Conservation (phyloP, 176 grass and related monocot species). For the Triticum turgidum region DNA sequence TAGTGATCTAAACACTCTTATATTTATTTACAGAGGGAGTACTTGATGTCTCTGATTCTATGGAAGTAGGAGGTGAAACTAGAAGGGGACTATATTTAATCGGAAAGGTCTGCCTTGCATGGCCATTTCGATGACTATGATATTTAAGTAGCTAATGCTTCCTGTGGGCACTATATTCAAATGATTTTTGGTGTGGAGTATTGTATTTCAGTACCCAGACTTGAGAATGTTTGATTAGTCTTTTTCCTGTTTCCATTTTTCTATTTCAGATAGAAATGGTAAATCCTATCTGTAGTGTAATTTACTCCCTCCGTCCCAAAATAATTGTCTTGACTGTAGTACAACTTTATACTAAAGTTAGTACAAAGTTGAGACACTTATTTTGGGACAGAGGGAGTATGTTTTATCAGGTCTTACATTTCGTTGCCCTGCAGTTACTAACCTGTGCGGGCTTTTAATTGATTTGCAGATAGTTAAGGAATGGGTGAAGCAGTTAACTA, state of each 20-base stretch:
- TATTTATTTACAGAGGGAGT: no score
- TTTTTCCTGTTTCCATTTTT: neutral
- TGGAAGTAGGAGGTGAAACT: neutral
- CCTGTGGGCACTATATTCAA: neutral
- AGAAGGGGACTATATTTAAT: neutral
- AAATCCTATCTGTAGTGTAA: neutral
- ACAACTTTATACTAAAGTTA: no score
- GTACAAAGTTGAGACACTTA: no score
- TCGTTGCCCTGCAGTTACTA: neutral
- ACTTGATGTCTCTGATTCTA: neutral
- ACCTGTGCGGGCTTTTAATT: neutral
- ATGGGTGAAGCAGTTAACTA: constrained; percentile 83
- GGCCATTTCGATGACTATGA: neutral
- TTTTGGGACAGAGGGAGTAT: no score
- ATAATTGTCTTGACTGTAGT: no score
- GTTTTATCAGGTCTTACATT: neutral
- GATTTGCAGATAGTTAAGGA: constrained; percentile 69
- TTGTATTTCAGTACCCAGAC: neutral
- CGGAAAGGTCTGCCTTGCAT: neutral
- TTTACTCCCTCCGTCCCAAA: neutral
- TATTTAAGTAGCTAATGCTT: neutral
- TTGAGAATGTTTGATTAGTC: neutral
- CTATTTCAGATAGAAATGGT: neutral
- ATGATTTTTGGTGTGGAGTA: neutral
- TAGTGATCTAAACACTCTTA: no score